Evolutionary conservation across 257 asterid species (phyloP), one percentile per base, ranked within the genome.

Genomic region (Fraxinus americana): DNA sequence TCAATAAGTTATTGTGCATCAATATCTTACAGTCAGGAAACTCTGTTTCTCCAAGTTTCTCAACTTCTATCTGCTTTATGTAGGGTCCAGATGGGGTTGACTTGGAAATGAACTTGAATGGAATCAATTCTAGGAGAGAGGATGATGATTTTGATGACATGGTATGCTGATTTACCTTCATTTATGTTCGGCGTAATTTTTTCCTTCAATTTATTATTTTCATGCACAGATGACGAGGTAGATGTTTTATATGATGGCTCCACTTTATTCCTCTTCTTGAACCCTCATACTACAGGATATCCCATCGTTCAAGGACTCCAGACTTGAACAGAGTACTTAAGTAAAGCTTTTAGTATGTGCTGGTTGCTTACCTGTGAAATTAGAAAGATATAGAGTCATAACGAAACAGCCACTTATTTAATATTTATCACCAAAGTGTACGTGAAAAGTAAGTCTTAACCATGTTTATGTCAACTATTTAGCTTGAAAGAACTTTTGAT

Each of bases 61-160:
- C 75, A 75, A 59, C 29, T 27, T 75, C 81, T 75, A 72, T n/a
- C 70, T 50, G 43, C 76, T 82, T 74, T 78, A 50, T 88, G 83
- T 78, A 96, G 99, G 97, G 98, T 76, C 85, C 97, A 45, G 99
- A 96, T 82, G 99, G 98, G 50, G 91, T 93, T 75, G 99, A 96
- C 88, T 79, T 96, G 84, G 99, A 96, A 84, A 96, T 96, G 99
- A 96, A 92, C 88, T 84, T 96, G 77, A 91, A 83, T 71, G 97
- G 97, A 78, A 91, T 87, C 88, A 86, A 79, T 83, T 92, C 91
- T 66, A 89, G 70, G 76, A 85, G 81, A 83, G 87, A 81, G 38
- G 94, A 91, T 35, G 98, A 96, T 87, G 98, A 91, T 70, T 87
- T 92, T 48, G 98, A 92, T 78, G 99, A 92, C 85, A 87, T 92